These are phyloP conservation scores for Nemania bipapillata DNA, from an alignment of 2,329 filamentous ascomycete species.

Conservation along the genomic window DNA sequence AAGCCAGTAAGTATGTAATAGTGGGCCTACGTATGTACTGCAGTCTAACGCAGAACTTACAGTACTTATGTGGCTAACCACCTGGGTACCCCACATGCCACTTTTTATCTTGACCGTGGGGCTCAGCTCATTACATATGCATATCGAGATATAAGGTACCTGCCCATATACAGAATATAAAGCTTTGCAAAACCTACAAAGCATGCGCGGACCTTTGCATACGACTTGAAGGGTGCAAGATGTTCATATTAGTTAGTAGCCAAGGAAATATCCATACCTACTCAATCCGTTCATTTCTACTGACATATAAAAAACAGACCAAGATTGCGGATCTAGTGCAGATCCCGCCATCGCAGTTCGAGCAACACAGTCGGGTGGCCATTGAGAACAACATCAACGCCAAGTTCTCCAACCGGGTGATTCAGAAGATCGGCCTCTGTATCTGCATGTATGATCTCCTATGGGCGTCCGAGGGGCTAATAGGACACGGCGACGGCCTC, in stretches of 20 bases:
- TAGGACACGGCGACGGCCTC: conserved; percentile 89
- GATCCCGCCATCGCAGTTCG: conserved; percentile 88
- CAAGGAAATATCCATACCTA: neutral
- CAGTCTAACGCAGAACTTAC: too few relatives aligned
- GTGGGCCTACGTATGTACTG: neutral
- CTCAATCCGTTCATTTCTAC: neutral
- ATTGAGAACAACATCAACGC: conserved; percentile 97
- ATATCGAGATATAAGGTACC: neutral
- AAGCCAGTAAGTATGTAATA: neutral
- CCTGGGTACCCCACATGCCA: conserved; percentile 6
- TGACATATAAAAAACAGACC: conserved; percentile 61
- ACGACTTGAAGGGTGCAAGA: conserved; percentile 19
- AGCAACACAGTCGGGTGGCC: conserved; percentile 81
- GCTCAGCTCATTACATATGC: neutral
- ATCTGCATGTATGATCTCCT: conserved; percentile 93
- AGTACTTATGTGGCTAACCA: too few relatives aligned
- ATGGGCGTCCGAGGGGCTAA: conserved; percentile 89
- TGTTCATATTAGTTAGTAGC: conserved; percentile 41
- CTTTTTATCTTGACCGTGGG: conserved; percentile 21
- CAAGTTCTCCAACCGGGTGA: conserved; percentile 92
- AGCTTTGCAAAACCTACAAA: neutral
- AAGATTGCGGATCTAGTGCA: conserved; percentile 95
- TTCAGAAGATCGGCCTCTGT: conserved; percentile 93
- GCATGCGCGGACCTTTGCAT: conserved; percentile 7
- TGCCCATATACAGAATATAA: neutral